Evolutionary conservation across 2,329 filamentous ascomycete genomes (phyloP).

Genomic region (Curvularia verruculosa): DNA sequence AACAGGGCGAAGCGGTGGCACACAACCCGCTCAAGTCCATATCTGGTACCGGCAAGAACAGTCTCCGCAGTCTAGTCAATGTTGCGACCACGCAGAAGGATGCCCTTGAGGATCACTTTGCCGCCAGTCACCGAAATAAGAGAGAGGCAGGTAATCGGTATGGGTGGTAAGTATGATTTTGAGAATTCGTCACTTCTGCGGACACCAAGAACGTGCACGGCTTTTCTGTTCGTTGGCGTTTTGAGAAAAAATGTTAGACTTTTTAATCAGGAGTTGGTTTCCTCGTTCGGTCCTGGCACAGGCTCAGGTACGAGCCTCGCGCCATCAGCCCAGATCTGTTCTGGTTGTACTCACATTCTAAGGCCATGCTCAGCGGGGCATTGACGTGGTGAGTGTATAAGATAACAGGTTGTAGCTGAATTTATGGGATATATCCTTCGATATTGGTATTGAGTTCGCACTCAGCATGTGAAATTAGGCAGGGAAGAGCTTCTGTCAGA

Average conservation of each 20-base stretch:
- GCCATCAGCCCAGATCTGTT: neutral
- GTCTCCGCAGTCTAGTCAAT: conserved; percentile 82
- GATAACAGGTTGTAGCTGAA: no score
- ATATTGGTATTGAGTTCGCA: no score
- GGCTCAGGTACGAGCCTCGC: neutral
- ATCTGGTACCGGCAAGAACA: conserved; percentile 83
- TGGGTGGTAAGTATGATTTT: conserved; percentile 68
- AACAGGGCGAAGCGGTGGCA: conserved; percentile 69
- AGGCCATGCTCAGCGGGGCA: no score
- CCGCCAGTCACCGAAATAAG: conserved; percentile 76
- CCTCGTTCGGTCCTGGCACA: neutral
- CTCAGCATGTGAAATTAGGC: no score
- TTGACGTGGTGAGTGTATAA: no score
- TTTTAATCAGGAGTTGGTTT: neutral
- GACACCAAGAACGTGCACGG: neutral
- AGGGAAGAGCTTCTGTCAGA: no score
- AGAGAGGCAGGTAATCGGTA: conserved; percentile 82
- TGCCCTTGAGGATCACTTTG: conserved; percentile 90
- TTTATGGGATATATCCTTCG: no score
- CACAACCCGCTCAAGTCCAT: conserved; percentile 85
- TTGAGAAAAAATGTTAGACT: neutral
- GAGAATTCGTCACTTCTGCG: neutral
- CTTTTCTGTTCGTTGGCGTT: neutral
- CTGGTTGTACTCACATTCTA: no score
- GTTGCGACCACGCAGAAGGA: conserved; percentile 82